phyloP scores from a whole-genome alignment of 2,329 filamentous ascomycete genomes.

The Chalaropsis ovoidea region DNA sequence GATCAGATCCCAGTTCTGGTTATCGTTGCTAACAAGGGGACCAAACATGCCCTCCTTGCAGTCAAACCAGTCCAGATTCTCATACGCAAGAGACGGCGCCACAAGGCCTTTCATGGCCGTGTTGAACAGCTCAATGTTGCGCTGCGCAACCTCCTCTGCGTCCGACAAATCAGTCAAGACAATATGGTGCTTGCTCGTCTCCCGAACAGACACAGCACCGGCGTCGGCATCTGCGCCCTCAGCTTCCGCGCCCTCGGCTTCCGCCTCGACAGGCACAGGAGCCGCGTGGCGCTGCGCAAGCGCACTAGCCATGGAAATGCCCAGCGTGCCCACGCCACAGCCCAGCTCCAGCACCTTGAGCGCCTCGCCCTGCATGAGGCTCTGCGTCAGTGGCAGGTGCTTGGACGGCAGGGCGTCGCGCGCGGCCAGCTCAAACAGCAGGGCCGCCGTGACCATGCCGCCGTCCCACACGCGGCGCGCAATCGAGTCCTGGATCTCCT shows the following conservation, averaged over 20 bases:
- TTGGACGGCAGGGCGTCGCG: not conserved
- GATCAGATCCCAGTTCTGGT: constrained; percentile 42
- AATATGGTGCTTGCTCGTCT: constrained; percentile 30
- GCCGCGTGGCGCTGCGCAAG: constrained; percentile 28
- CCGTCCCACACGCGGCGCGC: constrained; percentile 52
- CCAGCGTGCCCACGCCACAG: constrained; percentile 47
- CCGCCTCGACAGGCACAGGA: not conserved
- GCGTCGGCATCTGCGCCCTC: not conserved
- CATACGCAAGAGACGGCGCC: constrained; percentile 36
- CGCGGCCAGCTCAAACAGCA: constrained; percentile 28
- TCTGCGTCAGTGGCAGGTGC: constrained; percentile 15
- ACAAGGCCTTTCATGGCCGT: constrained; percentile 15
- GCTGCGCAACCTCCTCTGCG: constrained; percentile 40
- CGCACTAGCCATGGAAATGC: constrained; percentile 39
- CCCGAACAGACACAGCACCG: not conserved
- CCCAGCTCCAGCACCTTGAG: constrained; percentile 43
- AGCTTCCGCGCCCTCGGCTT: not conserved
- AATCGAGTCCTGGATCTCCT: constrained; percentile 51
- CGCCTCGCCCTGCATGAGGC: not conserved
- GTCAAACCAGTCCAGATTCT: constrained; percentile 49
- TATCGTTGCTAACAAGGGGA: constrained; percentile 31
- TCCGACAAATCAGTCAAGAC: constrained; percentile 48
- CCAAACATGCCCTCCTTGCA: constrained; percentile 40
- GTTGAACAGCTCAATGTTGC: constrained; percentile 38
- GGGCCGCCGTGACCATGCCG: constrained; percentile 39